Evolutionary conservation across 2,329 filamentous ascomycete species (phyloP).

Genomic region (Monilinia fructicola): DNA sequence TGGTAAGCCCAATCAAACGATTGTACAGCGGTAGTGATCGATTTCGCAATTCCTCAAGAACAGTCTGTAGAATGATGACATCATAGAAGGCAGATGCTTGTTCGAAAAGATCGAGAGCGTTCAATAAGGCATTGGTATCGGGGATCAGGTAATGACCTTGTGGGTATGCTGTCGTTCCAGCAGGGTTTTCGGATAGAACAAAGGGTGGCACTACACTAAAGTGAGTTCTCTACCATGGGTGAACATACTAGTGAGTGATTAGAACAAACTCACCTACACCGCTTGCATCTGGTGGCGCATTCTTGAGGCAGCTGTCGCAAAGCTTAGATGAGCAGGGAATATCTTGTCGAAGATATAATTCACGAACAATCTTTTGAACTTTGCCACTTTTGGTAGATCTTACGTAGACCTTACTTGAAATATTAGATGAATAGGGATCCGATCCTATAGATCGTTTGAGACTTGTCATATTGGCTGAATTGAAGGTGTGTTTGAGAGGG

Average conservation of each 20-base stretch:
- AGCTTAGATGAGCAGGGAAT: conserved; percentile 95
- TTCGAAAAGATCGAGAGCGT: conserved; percentile 96
- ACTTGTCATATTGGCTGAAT: conserved; percentile 55
- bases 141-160: conserved; percentile 92
- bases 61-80: conserved; percentile 93
- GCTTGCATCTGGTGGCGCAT: conserved; percentile 75
- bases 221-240: background rate
- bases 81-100: conserved; percentile 89
- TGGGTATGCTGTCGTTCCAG: conserved; percentile 77
- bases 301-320: conserved; percentile 72
- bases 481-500: conserved; percentile 22
- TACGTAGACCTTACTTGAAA: conserved; percentile 95
- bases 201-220: conserved; percentile 66
- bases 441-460: conserved; percentile 58
- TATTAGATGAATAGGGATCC: conserved; percentile 63
- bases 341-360: conserved; percentile 92
- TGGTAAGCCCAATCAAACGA: conserved; percentile 83
- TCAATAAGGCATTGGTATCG: conserved; percentile 93
- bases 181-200: conserved; percentile 84
- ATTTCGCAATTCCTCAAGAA: conserved; percentile 93
- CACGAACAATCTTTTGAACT: conserved; percentile 97
- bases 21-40: conserved; percentile 94
- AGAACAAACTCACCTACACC: conserved; percentile 61
- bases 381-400: conserved; percentile 93
- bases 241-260: background rate